Percentiles rank a stretch among this genome's conserved stretches.
Evolutionary conservation across 73 alveolate species (phyloP).

Genomic region (Stentor coeruleus): DNA sequence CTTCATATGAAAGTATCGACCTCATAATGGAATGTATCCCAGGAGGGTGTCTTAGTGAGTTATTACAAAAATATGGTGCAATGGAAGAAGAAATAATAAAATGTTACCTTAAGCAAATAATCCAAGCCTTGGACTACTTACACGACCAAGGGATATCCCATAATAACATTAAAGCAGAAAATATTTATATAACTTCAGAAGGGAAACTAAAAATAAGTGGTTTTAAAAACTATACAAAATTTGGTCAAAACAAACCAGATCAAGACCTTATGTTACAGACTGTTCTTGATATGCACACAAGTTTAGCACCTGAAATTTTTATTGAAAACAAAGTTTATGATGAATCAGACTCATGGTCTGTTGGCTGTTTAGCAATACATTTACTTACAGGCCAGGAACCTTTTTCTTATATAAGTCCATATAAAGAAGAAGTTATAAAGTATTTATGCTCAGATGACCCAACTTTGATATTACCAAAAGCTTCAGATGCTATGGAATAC

Average conservation of each 20-base stretch:
- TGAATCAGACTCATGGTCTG: background rate
- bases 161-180: background rate
- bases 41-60: background rate
- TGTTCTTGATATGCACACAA: background rate
- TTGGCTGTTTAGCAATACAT: background rate
- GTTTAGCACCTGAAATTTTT: background rate
- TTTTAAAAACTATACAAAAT: background rate
- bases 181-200: background rate
- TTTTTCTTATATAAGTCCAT: background rate
- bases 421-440: too few species aligned
- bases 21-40: background rate
- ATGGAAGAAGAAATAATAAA: background rate
- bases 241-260: background rate
- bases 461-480: background rate
- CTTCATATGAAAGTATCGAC: background rate
- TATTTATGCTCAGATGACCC: background rate
- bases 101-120: background rate
- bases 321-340: background rate
- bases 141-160: background rate
- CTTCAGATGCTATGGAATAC: background rate
- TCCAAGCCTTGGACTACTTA: background rate
- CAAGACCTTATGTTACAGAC: background rate
- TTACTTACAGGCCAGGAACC: background rate
- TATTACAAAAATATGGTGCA: background rate
- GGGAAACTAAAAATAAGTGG: background rate